Conservation (phyloP, 305 asterid species). For the Caryopteris hybrid region DNA sequence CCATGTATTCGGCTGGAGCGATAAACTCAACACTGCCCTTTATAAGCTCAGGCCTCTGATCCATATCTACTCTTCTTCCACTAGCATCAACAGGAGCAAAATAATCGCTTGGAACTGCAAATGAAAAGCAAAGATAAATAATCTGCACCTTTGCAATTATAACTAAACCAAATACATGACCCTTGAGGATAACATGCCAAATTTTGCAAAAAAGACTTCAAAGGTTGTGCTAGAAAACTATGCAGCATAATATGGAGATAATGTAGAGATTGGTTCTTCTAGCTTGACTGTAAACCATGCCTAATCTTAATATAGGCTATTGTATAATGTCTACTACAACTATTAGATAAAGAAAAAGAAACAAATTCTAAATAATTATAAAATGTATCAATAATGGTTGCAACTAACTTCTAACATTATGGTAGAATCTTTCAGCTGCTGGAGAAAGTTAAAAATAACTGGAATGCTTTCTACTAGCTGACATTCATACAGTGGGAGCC, state of each 20-base stretch:
- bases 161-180: conserved; percentile 11
- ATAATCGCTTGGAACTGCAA: conserved; percentile 89
- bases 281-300: not conserved
- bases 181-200: not conserved
- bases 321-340: not conserved
- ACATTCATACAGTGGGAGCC: not conserved
- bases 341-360: not conserved
- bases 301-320: not conserved
- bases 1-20: conserved; percentile 98
- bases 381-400: not conserved
- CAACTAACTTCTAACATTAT: not conserved
- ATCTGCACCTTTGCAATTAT: conserved; percentile 14
- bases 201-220: not conserved
- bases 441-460: not conserved
- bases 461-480: not conserved
- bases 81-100: conserved; percentile 78
- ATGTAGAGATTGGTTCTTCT: not conserved
- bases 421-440: not conserved
- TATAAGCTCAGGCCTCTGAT: conserved; percentile 91
- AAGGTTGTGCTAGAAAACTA: not conserved
- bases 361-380: not conserved
- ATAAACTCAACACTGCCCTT: conserved; percentile 93
- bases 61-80: conserved; percentile 88
- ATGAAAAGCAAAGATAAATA: conserved; percentile 28
- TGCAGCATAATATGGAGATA: not conserved